Percentiles rank a stretch among this genome's conserved stretches.
phyloP scores from a whole-genome alignment of 768 basidiomycete genomes.

The Suillus subaureus region DNA sequence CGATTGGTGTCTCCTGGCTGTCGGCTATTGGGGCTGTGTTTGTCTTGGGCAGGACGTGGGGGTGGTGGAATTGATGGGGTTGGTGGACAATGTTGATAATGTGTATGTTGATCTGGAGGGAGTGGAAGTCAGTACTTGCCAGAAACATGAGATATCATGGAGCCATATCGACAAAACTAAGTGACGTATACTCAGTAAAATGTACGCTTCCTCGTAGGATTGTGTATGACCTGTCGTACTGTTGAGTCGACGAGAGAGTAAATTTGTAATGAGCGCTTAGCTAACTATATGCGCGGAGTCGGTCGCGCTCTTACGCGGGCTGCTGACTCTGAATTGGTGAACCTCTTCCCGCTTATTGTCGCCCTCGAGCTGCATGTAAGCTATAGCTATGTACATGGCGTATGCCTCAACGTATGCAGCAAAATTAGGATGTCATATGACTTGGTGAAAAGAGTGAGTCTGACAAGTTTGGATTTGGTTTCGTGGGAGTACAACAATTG shows the following conservation, averaged over 20 bases:
- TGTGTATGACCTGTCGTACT: background rate
- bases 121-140: background rate
- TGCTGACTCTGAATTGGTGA: background rate
- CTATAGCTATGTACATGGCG: no score
- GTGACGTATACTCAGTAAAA: background rate
- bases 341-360: background rate
- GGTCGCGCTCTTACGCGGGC: background rate
- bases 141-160: background rate
- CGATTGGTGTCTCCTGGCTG: background rate
- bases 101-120: background rate
- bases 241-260: background rate
- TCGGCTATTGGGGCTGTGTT: background rate
- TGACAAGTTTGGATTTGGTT: background rate
- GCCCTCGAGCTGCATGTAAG: background rate
- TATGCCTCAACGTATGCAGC: background rate
- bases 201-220: background rate
- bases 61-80: background rate
- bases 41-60: conserved; percentile 10
- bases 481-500: conserved; percentile 1
- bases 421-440: background rate
- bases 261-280: background rate
- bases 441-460: background rate
- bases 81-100: background rate
- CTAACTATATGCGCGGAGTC: background rate
- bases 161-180: background rate